Conservation (phyloP, 257 asterid species). For the Fraxinus quadrangulata region DNA sequence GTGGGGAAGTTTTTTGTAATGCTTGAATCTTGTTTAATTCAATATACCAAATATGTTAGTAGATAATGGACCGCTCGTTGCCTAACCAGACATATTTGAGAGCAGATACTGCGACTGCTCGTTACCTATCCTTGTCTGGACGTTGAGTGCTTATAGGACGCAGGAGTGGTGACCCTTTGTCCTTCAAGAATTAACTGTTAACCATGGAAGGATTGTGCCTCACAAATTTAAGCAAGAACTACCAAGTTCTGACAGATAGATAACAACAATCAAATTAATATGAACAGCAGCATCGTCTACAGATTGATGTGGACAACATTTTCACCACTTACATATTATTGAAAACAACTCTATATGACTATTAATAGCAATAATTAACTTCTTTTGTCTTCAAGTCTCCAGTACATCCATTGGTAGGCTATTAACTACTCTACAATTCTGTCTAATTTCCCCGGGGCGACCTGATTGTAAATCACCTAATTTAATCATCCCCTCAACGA, state of each 20-base stretch:
- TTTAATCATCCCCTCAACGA: constrained; percentile 69
- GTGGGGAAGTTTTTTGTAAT: no score
- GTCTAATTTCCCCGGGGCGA: constrained; percentile 64
- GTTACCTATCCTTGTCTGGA: no score
- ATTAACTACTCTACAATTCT: constrained; percentile 62
- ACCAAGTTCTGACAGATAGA: not conserved
- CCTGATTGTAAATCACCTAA: constrained; percentile 76
- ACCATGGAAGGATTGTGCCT: not conserved
- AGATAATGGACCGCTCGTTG: no score
- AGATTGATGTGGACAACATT: not conserved
- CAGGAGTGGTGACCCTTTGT: no score
- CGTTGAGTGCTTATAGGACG: no score
- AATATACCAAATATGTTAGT: no score
- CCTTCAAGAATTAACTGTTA: not conserved
- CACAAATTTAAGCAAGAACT: not conserved
- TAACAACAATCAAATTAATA: no score
- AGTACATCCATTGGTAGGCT: constrained; percentile 19
- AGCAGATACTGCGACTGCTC: no score
- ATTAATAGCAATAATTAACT: not conserved
- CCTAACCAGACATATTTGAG: no score
- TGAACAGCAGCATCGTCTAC: not conserved
- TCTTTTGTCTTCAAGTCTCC: constrained; percentile 11
- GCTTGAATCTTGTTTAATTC: no score
- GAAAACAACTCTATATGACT: not conserved
- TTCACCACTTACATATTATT: no score